Percentiles rank a stretch among this genome's conserved stretches.
Evolutionary conservation across 257 asterid genomes (phyloP).

Genomic region (Solanum chilense): DNA sequence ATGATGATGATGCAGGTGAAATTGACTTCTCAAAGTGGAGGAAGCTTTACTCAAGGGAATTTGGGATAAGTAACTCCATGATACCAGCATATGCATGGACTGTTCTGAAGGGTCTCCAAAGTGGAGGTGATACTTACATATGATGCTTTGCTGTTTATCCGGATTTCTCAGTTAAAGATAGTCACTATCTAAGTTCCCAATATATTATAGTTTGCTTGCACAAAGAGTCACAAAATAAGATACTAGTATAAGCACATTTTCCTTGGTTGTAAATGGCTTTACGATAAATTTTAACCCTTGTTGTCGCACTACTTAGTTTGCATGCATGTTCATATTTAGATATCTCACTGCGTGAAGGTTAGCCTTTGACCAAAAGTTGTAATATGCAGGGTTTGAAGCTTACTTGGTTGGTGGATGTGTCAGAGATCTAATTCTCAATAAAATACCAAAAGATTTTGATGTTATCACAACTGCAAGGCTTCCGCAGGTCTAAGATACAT

Average conservation of each 20-base stretch:
- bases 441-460: conserved; percentile 87
- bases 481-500: conserved; percentile 28
- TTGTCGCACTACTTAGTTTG: neutral
- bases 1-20: conserved; percentile 23
- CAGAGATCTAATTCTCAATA: conserved; percentile 77
- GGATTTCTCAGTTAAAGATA: neutral
- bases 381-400: conserved; percentile 59
- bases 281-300: neutral
- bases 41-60: conserved; percentile 46
- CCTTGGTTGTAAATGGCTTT: neutral
- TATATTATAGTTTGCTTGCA: neutral
- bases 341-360: neutral
- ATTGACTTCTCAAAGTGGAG: conserved; percentile 46
- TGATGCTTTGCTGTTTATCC: neutral
- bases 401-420: conserved; percentile 98
- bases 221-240: neutral
- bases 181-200: neutral
- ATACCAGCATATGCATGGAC: conserved; percentile 42
- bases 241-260: neutral
- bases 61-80: conserved; percentile 49
- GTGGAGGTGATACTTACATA: conserved; percentile 33
- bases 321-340: neutral
- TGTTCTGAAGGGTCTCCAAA: conserved; percentile 41
- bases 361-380: neutral
- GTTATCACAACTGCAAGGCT: conserved; percentile 76